Evolutionary conservation across 176 grass and related monocot species (phyloP), one percentile per base, ranked within the genome.

Genomic region (Zoysia japonica): DNA sequence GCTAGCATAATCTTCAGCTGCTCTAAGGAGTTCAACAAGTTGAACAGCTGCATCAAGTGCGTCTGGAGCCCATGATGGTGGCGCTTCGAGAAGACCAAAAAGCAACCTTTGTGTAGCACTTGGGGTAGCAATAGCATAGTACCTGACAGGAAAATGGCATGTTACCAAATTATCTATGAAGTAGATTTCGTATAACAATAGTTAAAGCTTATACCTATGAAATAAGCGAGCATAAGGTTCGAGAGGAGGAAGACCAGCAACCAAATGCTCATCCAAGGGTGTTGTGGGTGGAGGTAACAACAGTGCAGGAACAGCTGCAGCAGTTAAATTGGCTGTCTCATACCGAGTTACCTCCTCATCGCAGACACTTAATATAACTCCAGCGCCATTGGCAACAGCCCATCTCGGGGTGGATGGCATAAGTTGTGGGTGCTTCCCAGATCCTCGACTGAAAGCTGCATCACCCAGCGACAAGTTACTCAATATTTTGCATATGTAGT

Each of bases 381-480:
- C 96, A 85, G 96, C 96, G 52, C 96, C 96, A 88, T 99, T 99
- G 49, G 92, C 96, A 80, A 99, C 96, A 61, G 96, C 96, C 96
- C 96, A 99, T 93, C 96, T 93, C 15, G 96, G 96, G 60, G 96
- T 99, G 54, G 96, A 96, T 51, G 92, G 92, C 96, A 99, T 99
- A 72, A 99, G 91, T 72, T 99, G 96, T 57, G 96, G 96, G 71
- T 96, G 96, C 82, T 99, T 99, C 61, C 96, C 96, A 83, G 96
- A 87, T 78, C 96, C 90, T 78, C 96, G 90, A 75, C 88, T 93
- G 86, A 45, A 96, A 91, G 96, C 91, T 94, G 74, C 69, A 82
- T 72, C 63, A 41, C 37, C 62, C 40, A 86, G 28, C 28, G 28
- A 52, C 16, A 56, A 54, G 13, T 52, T 28, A 28, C 28, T 28